A percentile compares a stretch with the other conserved stretches of the same genome.
phyloP scores from a whole-genome alignment of 1,284 basidiomycete species.

The Trametes sp. region DNA sequence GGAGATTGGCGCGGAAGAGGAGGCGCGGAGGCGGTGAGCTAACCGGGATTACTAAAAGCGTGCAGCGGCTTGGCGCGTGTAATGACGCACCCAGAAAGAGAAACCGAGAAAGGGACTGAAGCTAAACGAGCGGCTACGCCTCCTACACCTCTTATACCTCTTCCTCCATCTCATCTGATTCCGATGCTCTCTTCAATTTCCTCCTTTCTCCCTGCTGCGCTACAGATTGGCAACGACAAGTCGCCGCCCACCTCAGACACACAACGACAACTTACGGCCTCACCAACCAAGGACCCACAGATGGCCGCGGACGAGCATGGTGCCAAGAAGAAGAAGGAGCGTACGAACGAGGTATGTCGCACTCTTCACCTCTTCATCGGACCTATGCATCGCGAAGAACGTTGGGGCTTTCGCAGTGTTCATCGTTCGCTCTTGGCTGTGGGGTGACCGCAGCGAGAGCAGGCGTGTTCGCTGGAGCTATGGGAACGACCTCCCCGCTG shows the following conservation, averaged over 20 bases:
- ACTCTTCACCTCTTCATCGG: neutral
- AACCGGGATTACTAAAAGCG: slow-evolving; percentile 13
- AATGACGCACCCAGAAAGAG: slow-evolving; percentile 31
- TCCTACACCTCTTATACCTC: slow-evolving; percentile 19
- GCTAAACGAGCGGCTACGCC: slow-evolving; percentile 21
- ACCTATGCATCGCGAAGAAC: neutral
- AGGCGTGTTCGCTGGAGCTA: neutral
- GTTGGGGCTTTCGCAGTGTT: neutral
- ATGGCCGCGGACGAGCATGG: slow-evolving; percentile 42
- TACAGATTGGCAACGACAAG: slow-evolving; percentile 48
- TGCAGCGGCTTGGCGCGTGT: slow-evolving; percentile 22
- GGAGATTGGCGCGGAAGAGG: neutral
- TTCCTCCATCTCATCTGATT: slow-evolving; percentile 31
- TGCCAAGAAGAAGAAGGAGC: slow-evolving; percentile 55
- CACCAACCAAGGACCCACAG: slow-evolving; percentile 28
- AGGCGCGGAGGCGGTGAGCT: slow-evolving; percentile 14
- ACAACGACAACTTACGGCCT: slow-evolving; percentile 29
- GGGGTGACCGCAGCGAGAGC: neutral
- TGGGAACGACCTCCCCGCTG: slow-evolving; percentile 9
- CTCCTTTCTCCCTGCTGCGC: slow-evolving; percentile 64
- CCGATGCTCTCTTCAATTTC: slow-evolving; percentile 70
- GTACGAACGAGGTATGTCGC: slow-evolving; percentile 61
- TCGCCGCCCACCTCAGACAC: slow-evolving; percentile 39
- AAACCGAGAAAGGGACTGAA: slow-evolving; percentile 19
- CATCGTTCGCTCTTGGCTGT: neutral